Conservation (phyloP, 1,284 basidiomycete species). For the Agroathelia rolfsii region DNA sequence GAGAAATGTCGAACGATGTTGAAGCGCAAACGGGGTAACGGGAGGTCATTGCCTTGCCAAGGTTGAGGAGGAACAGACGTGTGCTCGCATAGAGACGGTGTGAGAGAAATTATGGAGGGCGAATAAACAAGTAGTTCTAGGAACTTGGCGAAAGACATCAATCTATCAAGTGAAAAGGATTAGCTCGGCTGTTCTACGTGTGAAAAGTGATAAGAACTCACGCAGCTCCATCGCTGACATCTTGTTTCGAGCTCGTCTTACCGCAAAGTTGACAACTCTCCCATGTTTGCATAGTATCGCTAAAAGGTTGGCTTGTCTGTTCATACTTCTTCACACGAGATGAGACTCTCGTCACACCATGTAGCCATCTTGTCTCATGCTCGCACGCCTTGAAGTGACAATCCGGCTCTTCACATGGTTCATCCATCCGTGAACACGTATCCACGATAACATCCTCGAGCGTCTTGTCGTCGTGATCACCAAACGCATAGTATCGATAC, state of each 20-base stretch:
- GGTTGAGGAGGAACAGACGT: slow-evolving; percentile 29
- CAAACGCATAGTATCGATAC: slow-evolving; percentile 35
- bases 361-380: slow-evolving; percentile 43
- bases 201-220: slow-evolving; percentile 30
- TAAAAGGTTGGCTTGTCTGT: slow-evolving; percentile 10
- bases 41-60: slow-evolving; percentile 19
- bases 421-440: slow-evolving; percentile 22
- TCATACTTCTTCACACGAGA: too few relatives aligned
- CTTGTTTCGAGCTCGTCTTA: slow-evolving; percentile 25
- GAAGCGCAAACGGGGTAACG: slow-evolving; percentile 26
- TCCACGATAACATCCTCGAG: slow-evolving; percentile 34
- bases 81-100: slow-evolving; percentile 42
- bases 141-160: slow-evolving; percentile 56
- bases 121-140: slow-evolving; percentile 60
- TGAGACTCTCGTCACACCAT: slow-evolving; percentile 37
- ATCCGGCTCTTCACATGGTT: slow-evolving; percentile 28
- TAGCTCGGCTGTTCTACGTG: too few relatives aligned
- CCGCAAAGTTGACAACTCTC: slow-evolving; percentile 43
- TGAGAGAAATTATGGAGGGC: slow-evolving; percentile 28
- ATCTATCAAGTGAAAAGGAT: slow-evolving; percentile 22
- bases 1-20: slow-evolving; percentile 47
- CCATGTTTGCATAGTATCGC: slow-evolving; percentile 38
- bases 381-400: slow-evolving; percentile 32
- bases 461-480: slow-evolving; percentile 23
- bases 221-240: slow-evolving; percentile 51